A percentile compares a stretch with the other conserved stretches of the same genome.
Evolutionary conservation across 2,329 filamentous ascomycete genomes (phyloP).

Genomic region (Paecilomyces sp.): DNA sequence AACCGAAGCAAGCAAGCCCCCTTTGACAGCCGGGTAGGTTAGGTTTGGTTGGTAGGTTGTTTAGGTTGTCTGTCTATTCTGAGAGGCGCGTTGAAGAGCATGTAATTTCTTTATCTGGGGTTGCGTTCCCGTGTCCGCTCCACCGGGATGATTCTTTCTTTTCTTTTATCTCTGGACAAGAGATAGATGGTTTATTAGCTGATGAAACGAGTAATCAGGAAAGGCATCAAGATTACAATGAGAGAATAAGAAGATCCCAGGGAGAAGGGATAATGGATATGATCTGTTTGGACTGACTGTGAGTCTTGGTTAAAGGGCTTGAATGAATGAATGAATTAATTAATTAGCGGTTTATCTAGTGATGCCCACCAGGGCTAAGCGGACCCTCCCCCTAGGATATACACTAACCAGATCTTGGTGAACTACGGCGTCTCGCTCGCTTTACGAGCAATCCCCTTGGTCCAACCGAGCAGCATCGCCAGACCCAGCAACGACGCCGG

Average conservation of each 20-base stretch:
- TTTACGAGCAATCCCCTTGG: neutral
- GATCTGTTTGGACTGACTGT: no score
- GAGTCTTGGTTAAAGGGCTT: no score
- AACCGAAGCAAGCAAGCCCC: neutral
- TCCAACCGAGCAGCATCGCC: neutral
- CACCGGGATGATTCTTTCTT: slow-evolving; percentile 1
- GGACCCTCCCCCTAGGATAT: no score
- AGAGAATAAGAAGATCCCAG: neutral
- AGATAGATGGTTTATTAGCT: no score
- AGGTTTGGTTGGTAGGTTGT: neutral
- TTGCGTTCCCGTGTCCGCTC: slow-evolving; percentile 4
- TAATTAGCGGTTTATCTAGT: neutral
- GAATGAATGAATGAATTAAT: no score
- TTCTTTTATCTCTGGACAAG: no score
- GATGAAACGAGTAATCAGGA: neutral
- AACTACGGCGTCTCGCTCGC: neutral
- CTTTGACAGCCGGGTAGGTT: neutral
- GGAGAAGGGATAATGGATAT: neutral
- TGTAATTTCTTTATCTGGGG: slow-evolving; percentile 10
- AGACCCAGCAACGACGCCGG: neutral
- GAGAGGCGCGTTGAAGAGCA: neutral
- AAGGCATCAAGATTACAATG: slow-evolving; percentile 3
- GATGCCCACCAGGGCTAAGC: neutral
- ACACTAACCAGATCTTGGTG: no score
- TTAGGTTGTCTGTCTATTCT: no score